These are phyloP conservation scores for Luffa acutangula DNA, from an alignment of 306 rosid genomes.

Conservation along the genomic window DNA sequence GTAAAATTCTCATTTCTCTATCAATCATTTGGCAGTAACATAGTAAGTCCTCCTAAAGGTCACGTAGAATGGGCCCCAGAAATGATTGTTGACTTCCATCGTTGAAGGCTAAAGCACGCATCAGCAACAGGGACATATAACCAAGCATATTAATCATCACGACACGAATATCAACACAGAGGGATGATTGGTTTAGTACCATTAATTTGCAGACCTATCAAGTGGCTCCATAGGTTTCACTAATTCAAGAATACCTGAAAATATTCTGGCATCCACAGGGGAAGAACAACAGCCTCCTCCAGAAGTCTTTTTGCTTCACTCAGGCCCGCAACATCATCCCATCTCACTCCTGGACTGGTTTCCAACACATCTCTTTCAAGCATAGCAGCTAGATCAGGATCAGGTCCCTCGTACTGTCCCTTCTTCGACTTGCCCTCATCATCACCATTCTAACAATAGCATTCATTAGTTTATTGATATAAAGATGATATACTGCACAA, in stretches of 20 bases:
- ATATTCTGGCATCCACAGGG: conserved; percentile 98
- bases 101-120: background rate
- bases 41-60: background rate
- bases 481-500: background rate
- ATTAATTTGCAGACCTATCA: background rate
- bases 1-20: background rate
- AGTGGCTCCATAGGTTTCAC: background rate
- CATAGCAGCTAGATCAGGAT: conserved; percentile 97
- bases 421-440: conserved; percentile 81
- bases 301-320: conserved; percentile 91
- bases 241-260: conserved; percentile 56
- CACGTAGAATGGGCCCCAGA: background rate
- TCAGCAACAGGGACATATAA: background rate
- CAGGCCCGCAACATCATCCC: conserved; percentile 98
- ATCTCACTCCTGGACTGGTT: conserved; percentile 94
- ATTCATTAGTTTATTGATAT: background rate
- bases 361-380: conserved; percentile 94
- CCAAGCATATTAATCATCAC: background rate
- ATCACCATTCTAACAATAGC: background rate
- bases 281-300: conserved; percentile 99
- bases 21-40: background rate
- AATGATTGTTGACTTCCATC: background rate
- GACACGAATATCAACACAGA: background rate
- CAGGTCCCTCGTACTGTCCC: conserved; percentile 88
- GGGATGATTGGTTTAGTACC: background rate